Evolutionary conservation across 1,139 yeast genomes (phyloP).

Genomic region (Komagataea norvegica): DNA sequence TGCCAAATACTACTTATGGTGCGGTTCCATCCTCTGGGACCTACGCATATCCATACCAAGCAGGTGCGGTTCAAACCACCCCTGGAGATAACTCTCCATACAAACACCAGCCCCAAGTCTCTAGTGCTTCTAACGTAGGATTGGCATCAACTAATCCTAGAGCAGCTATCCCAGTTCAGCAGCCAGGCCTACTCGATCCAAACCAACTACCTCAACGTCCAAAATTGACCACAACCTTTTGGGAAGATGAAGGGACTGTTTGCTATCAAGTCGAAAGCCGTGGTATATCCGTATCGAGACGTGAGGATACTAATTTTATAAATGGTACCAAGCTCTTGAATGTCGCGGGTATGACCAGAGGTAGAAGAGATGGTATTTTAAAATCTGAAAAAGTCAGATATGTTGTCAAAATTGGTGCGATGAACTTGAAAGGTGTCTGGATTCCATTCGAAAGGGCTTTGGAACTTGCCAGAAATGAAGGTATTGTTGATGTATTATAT

Average conservation of each 20-base stretch:
- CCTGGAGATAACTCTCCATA: slow-evolving; percentile 11
- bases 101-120: slow-evolving; percentile 13
- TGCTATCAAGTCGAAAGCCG: slow-evolving; percentile 96
- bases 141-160: neutral
- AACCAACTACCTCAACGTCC: slow-evolving; percentile 59
- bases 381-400: slow-evolving; percentile 86
- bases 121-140: neutral
- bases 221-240: slow-evolving; percentile 86
- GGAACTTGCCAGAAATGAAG: slow-evolving; percentile 85
- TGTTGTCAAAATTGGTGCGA: slow-evolving; percentile 93
- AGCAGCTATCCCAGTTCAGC: slow-evolving; percentile 13
- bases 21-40: neutral
- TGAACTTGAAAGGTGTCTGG: slow-evolving; percentile 98
- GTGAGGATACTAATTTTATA: slow-evolving; percentile 90
- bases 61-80: slow-evolving; percentile 7
- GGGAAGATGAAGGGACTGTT: slow-evolving; percentile 94
- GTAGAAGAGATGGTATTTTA: slow-evolving; percentile 90
- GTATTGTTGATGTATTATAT: slow-evolving; percentile 76
- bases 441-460: slow-evolving; percentile 92
- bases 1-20: slow-evolving; percentile 6
- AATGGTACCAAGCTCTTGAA: slow-evolving; percentile 91
- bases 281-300: slow-evolving; percentile 83
- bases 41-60: slow-evolving; percentile 14
- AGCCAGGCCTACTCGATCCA: slow-evolving; percentile 18
- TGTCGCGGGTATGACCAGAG: slow-evolving; percentile 94